Percentiles rank a stretch among this genome's conserved stretches.
Evolutionary conservation across 306 rosid genomes (phyloP).

Genomic region (Vicia sativa): DNA sequence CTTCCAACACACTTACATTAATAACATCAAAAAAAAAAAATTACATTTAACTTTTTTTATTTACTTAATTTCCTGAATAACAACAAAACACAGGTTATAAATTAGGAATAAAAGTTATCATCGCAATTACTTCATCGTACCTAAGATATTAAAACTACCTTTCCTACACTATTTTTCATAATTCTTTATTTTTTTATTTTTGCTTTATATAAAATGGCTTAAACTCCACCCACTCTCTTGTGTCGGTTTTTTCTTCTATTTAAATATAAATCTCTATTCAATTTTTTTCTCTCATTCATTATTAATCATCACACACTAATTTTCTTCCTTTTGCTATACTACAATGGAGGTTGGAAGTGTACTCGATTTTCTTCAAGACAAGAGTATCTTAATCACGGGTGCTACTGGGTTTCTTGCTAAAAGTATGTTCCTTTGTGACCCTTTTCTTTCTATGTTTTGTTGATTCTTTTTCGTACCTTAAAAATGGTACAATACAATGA

Average conservation of each 20-base stretch:
- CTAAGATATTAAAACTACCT: not conserved
- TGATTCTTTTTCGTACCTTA: not conserved
- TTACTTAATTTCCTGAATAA: not conserved
- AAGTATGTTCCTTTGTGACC: conserved; percentile 38
- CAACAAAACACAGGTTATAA: not conserved
- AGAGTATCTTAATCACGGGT: conserved; percentile 70
- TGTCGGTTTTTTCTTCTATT: not conserved
- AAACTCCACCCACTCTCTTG: not conserved
- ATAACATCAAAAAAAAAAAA: too few relatives aligned
- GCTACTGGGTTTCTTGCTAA: conserved; percentile 85
- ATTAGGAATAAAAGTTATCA: not conserved
- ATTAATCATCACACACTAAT: not conserved
- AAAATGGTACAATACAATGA: not conserved
- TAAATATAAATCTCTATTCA: not conserved
- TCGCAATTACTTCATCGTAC: not conserved
- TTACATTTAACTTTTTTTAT: not conserved
- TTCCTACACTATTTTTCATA: not conserved
- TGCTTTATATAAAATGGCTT: conserved; percentile 1
- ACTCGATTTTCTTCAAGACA: conserved; percentile 56
- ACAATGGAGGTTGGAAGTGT: conserved; percentile 80
- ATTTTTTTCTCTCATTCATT: not conserved
- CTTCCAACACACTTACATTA: not conserved
- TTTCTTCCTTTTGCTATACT: not conserved
- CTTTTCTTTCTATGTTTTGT: not conserved
- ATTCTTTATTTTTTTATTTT: not conserved